phyloP scores from a whole-genome alignment of 2,329 filamentous ascomycete genomes.

The Aspergillus proliferans region DNA sequence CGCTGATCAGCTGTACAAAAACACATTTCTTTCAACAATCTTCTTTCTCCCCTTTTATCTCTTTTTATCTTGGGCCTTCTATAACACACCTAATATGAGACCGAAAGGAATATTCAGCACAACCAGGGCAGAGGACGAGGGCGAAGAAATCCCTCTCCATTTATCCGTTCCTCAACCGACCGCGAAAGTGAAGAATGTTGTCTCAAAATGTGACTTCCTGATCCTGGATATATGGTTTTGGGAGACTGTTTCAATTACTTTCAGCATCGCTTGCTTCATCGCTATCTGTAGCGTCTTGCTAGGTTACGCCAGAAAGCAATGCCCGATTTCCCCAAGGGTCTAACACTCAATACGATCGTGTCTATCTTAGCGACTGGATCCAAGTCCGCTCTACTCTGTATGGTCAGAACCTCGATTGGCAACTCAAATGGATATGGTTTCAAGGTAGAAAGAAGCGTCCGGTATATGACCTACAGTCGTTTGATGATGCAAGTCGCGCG shows the following conservation, averaged over 20 bases:
- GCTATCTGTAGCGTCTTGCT: conserved; percentile 8
- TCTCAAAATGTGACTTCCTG: neutral
- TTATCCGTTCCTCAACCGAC: no score
- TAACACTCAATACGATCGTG: conserved; percentile 12
- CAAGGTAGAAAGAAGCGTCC: conserved; percentile 1
- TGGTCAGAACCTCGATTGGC: conserved; percentile 12
- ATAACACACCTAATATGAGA: no score
- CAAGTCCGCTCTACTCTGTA: conserved; percentile 11
- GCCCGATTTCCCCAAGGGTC: conserved; percentile 8
- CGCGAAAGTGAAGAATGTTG: no score
- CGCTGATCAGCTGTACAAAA: no score
- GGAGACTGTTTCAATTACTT: conserved; percentile 7
- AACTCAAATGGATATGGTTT: conserved; percentile 20
- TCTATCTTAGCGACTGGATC: conserved; percentile 13
- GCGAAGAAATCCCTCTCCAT: no score
- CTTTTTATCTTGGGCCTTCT: no score
- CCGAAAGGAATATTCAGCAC: no score
- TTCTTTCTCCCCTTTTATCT: no score
- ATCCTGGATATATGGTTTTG: conserved; percentile 12
- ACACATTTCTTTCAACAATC: no score
- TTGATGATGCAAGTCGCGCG: conserved; percentile 19
- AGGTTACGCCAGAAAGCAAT: conserved; percentile 6
- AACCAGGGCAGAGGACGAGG: no score
- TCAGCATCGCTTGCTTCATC: conserved; percentile 10
- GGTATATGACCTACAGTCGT: conserved; percentile 11